These are phyloP conservation scores for Nemania diffusa DNA, from an alignment of 2,329 filamentous ascomycete genomes.

Conservation along the genomic window DNA sequence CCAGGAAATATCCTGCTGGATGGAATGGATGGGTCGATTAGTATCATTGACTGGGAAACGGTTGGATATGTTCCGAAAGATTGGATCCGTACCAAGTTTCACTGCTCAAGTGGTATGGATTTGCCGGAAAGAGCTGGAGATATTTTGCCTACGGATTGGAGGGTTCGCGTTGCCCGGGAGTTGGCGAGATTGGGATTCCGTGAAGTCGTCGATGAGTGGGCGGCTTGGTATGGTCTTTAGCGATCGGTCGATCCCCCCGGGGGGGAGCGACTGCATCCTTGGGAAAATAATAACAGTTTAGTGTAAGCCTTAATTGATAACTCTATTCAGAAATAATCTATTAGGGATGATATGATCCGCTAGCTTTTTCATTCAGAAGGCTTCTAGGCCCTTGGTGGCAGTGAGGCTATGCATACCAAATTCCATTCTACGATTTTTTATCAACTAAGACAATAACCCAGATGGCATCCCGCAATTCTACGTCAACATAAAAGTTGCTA, in stretches of 20 bases:
- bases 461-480: too few relatives aligned
- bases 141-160: constrained; percentile 24
- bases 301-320: constrained; percentile 19
- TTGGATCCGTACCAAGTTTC: constrained; percentile 32
- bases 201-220: constrained; percentile 19
- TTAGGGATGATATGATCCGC: constrained; percentile 17
- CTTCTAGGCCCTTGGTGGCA: constrained; percentile 18
- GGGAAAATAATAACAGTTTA: constrained; percentile 23
- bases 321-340: constrained; percentile 14
- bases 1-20: constrained; percentile 27
- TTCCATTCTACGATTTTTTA: too few relatives aligned
- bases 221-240: constrained; percentile 20
- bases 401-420: constrained; percentile 20
- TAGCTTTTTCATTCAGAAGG: constrained; percentile 19
- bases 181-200: constrained; percentile 21
- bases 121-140: constrained; percentile 23
- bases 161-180: constrained; percentile 23
- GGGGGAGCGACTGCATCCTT: constrained; percentile 20
- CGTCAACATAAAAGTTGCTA: too few relatives aligned
- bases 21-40: constrained; percentile 19
- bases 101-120: constrained; percentile 26
- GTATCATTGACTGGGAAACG: constrained; percentile 30
- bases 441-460: constrained; percentile 12
- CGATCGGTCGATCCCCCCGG: constrained; percentile 22
- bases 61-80: constrained; percentile 28